Conservation (phyloP, 768 basidiomycete genomes). For the Boletus sp. region DNA sequence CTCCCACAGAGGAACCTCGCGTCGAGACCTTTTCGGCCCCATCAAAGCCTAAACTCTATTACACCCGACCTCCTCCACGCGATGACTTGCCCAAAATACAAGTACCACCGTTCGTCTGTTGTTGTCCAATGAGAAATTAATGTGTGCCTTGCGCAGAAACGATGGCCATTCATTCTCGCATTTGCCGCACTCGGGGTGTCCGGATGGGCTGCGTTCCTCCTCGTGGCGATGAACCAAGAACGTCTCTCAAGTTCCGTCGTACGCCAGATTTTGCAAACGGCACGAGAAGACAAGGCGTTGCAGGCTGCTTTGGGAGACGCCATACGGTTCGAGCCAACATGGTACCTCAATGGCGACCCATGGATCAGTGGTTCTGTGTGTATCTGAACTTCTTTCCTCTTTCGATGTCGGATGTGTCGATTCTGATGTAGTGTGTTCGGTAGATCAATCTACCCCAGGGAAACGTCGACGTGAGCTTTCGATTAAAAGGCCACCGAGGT, state of each 20-base stretch:
- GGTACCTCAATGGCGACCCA: conserved; percentile 74
- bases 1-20: conserved; percentile 29
- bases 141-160: conserved; percentile 24
- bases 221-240: conserved; percentile 73
- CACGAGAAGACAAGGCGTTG: conserved; percentile 52
- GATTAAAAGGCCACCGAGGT: conserved; percentile 73
- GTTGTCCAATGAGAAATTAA: not conserved
- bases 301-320: conserved; percentile 61
- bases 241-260: conserved; percentile 74
- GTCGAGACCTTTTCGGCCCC: conserved; percentile 43
- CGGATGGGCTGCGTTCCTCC: conserved; percentile 68
- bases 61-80: conserved; percentile 38
- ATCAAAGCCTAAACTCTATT: conserved; percentile 45
- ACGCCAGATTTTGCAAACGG: conserved; percentile 58
- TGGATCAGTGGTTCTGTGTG: conserved; percentile 65
- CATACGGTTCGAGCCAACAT: conserved; percentile 33
- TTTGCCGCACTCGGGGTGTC: conserved; percentile 52
- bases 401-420: not conserved
- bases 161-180: conserved; percentile 59
- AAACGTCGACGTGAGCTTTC: conserved; percentile 75
- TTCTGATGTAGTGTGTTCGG: not conserved
- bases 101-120: conserved; percentile 22
- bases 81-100: conserved; percentile 43
- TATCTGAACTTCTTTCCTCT: conserved; percentile 7
- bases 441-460: conserved; percentile 76